phyloP scores from a whole-genome alignment of 768 basidiomycete genomes.

The Leucosporidium yakuticum region DNA sequence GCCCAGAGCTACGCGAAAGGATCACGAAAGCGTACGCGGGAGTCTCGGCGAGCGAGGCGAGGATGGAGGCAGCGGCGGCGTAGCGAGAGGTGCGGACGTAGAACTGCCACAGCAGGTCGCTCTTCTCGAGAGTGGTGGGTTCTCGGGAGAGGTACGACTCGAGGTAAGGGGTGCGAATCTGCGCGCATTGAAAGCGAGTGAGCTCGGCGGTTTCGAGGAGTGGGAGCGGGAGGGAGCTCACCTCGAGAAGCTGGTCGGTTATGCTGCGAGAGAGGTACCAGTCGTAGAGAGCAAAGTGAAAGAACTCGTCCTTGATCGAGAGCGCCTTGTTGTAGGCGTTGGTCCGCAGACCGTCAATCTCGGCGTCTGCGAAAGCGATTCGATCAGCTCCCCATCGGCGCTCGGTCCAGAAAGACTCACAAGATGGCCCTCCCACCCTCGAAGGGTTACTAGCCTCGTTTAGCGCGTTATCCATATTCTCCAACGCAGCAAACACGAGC shows the following conservation, averaged over 20 bases:
- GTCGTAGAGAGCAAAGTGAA: slow-evolving; percentile 89
- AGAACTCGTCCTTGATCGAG: slow-evolving; percentile 77
- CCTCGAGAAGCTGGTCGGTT: slow-evolving; percentile 85
- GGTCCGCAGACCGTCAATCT: slow-evolving; percentile 65
- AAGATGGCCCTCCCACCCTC: neutral
- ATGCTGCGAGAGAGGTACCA: slow-evolving; percentile 77
- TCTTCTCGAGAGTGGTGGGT: slow-evolving; percentile 71
- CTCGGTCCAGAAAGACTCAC: neutral
- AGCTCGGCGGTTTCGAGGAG: neutral
- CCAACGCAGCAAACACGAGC: slow-evolving; percentile 72
- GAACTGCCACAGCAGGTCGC: slow-evolving; percentile 91
- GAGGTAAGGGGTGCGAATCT: slow-evolving; percentile 82
- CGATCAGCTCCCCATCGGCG: neutral
- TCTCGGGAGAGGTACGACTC: slow-evolving; percentile 80
- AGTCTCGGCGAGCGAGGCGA: slow-evolving; percentile 75
- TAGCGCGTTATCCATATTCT: slow-evolving; percentile 62
- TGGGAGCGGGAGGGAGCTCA: slow-evolving; percentile 44
- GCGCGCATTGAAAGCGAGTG: slow-evolving; percentile 17
- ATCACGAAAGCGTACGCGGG: slow-evolving; percentile 55
- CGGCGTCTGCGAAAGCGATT: slow-evolving; percentile 44
- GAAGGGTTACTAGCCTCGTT: slow-evolving; percentile 46
- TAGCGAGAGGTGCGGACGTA: slow-evolving; percentile 88
- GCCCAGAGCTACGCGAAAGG: neutral
- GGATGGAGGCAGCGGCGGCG: slow-evolving; percentile 77
- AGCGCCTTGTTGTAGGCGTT: slow-evolving; percentile 85